A percentile compares a stretch with the other conserved stretches of the same genome.
phyloP scores from a whole-genome alignment of 2,329 filamentous ascomycete genomes.

The Penicillium sp. region DNA sequence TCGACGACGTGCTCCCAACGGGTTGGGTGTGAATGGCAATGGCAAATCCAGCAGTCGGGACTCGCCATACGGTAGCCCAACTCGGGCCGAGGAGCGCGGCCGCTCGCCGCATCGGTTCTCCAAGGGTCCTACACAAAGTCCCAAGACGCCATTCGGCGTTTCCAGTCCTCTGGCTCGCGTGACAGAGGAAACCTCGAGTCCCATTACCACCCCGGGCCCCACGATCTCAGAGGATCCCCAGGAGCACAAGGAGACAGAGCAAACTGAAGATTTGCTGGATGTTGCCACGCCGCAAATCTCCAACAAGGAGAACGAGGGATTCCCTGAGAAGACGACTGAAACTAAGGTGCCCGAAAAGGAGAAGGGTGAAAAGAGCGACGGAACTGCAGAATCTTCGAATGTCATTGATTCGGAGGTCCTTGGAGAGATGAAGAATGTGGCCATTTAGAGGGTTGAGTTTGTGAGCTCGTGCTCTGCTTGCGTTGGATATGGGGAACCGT shows the following conservation, averaged over 20 bases:
- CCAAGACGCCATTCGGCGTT: constrained; percentile 48
- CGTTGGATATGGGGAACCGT: not conserved
- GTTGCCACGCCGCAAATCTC: constrained; percentile 43
- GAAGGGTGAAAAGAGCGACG: constrained; percentile 38
- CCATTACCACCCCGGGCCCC: constrained; percentile 39
- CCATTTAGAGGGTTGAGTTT: constrained; percentile 40
- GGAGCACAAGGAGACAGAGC: constrained; percentile 34
- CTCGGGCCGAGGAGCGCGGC: constrained; percentile 51
- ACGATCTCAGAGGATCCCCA: constrained; percentile 39
- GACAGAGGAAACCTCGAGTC: constrained; percentile 49
- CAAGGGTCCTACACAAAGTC: constrained; percentile 47
- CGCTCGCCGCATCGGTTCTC: constrained; percentile 54
- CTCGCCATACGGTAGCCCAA: constrained; percentile 57
- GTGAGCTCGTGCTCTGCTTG: not conserved
- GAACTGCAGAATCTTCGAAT: constrained; percentile 33
- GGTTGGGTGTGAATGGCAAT: constrained; percentile 58
- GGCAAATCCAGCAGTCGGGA: constrained; percentile 52
- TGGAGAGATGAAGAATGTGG: constrained; percentile 54
- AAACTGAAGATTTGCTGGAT: constrained; percentile 46
- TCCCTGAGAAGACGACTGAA: constrained; percentile 27
- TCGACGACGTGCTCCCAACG: constrained; percentile 53
- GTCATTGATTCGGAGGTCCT: constrained; percentile 45
- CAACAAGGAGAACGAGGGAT: constrained; percentile 40
- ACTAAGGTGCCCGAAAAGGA: constrained; percentile 33
- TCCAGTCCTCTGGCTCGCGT: constrained; percentile 53